Base-by-base conservation (phyloP, 2,329 filamentous ascomycete genomes). In the Diaporthe sp. region DNA sequence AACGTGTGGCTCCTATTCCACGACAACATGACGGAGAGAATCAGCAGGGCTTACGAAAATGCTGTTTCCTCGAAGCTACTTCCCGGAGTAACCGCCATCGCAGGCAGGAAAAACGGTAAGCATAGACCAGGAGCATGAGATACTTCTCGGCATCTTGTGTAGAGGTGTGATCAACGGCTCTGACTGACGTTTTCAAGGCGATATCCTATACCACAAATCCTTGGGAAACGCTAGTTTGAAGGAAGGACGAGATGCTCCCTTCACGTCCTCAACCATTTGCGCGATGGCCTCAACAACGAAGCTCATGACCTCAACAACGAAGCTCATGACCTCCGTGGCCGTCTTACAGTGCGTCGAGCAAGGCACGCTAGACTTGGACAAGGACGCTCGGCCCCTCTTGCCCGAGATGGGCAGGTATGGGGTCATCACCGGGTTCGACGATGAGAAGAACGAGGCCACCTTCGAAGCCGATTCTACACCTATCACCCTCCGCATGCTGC, bases 401-500 rank as follows among this genome's bases (percentile, higher is more conserved):
- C 87, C 88, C 0, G 86, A 86, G 25, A 82, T 90, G 7, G 85
- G 83, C 8, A 75, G 77, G 4, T 84, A 86, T 62, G 81, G 84
- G 8, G 82, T 90, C 53, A 77, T 90, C 2, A 83, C 80, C 3
- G 87, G 85, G 4, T 87, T 88, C 76, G 44, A 76, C 42, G 71
- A 73, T 12, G 44, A 81, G 78, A 83, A 83, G 44, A 83, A 84
- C 51, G 79, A 80, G 8, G 81, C 84, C 6, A 73, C 82, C 12
- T 77, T 82, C 7, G 79, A 79, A 7, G 75, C 79, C 19, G 80
- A 82, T 9, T 71, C 60, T 7, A 79, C 79, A 0, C 81, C 82
- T 13, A 84, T 90, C 67, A 88, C 86, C 7, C 79, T 89, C 7
- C 81, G 84, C 22, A 84, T 86, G 67, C 82, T 90, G 4, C 82